A percentile compares a stretch with the other conserved stretches of the same genome.
These are phyloP conservation scores for Talaromyces adpressus DNA, from an alignment of 495 filamentous ascomycete genomes.

Conservation along the genomic window DNA sequence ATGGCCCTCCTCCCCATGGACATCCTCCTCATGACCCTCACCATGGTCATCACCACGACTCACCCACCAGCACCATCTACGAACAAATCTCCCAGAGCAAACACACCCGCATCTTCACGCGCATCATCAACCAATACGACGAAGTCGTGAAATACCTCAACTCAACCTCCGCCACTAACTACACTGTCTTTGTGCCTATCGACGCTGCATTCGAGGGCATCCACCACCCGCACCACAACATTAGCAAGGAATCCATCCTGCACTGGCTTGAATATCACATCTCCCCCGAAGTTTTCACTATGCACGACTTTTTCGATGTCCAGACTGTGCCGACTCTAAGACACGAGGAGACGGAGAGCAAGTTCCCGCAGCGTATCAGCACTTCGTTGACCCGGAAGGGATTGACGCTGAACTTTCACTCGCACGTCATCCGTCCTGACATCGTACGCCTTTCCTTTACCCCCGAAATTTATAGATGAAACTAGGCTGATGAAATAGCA, in stretches of 20 bases:
- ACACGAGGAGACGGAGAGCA: conserved; percentile 40
- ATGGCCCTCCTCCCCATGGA: background rate
- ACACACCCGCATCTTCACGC: conserved; percentile 67
- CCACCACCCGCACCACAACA: conserved; percentile 39
- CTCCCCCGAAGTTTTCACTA: conserved; percentile 52
- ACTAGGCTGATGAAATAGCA: conserved; percentile 30
- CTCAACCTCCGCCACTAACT: conserved; percentile 53
- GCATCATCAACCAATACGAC: conserved; percentile 60
- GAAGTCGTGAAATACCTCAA: conserved; percentile 67
- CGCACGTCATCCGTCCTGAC: conserved; percentile 55
- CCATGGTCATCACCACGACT: conserved; percentile 13
- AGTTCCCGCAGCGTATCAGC: conserved; percentile 59
- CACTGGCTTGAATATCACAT: conserved; percentile 66
- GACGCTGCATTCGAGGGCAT: conserved; percentile 68
- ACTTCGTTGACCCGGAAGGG: conserved; percentile 49
- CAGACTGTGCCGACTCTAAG: conserved; percentile 69
- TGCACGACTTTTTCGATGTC: conserved; percentile 45
- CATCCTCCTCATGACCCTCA: background rate
- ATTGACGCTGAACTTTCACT: conserved; percentile 66
- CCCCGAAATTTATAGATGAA: too few species aligned
- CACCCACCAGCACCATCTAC: conserved; percentile 66
- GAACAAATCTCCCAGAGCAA: conserved; percentile 65
- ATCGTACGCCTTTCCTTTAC: too few species aligned
- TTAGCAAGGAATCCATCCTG: conserved; percentile 32
- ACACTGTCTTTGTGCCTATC: conserved; percentile 74